Conservation (phyloP, 768 basidiomycete genomes). For the Serendipita sp. region DNA sequence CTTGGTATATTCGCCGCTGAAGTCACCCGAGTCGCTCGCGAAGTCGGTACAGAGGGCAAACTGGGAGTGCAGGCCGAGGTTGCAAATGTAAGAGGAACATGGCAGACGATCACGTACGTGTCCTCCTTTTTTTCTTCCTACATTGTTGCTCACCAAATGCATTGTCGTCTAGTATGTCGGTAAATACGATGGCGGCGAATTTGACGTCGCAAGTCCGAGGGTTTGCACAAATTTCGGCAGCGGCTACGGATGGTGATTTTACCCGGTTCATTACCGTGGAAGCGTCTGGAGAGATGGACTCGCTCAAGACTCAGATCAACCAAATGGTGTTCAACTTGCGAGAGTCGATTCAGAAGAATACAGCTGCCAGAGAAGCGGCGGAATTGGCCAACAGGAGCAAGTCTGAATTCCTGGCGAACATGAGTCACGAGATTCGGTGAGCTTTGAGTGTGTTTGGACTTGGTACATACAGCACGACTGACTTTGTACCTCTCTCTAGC, state of each 20-base stretch:
- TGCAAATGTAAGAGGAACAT: constrained; percentile 91
- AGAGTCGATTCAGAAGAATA: constrained; percentile 97
- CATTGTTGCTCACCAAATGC: neutral
- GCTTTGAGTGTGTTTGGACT: constrained; percentile 17
- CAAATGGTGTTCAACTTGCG: constrained; percentile 98
- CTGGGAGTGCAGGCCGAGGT: constrained; percentile 95
- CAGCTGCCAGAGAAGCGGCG: constrained; percentile 89
- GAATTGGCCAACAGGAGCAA: constrained; percentile 96
- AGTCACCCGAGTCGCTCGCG: constrained; percentile 89
- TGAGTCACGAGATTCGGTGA: constrained; percentile 91
- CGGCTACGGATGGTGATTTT: constrained; percentile 97
- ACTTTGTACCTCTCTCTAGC: constrained; percentile 25
- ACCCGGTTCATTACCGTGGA: constrained; percentile 98
- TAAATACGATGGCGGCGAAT: constrained; percentile 95
- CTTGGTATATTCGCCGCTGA: constrained; percentile 56
- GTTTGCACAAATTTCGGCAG: constrained; percentile 95
- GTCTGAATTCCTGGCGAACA: constrained; percentile 97
- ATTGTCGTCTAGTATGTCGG: constrained; percentile 48
- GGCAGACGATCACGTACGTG: constrained; percentile 94
- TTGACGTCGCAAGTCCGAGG: constrained; percentile 97
- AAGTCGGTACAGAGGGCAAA: constrained; percentile 98
- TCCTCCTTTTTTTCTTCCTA: neutral
- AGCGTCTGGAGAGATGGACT: constrained; percentile 97
- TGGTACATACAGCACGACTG: constrained; percentile 7
- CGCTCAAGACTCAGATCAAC: constrained; percentile 95